phyloP scores from a whole-genome alignment of 1,284 basidiomycete genomes.

The Mycena sp. region DNA sequence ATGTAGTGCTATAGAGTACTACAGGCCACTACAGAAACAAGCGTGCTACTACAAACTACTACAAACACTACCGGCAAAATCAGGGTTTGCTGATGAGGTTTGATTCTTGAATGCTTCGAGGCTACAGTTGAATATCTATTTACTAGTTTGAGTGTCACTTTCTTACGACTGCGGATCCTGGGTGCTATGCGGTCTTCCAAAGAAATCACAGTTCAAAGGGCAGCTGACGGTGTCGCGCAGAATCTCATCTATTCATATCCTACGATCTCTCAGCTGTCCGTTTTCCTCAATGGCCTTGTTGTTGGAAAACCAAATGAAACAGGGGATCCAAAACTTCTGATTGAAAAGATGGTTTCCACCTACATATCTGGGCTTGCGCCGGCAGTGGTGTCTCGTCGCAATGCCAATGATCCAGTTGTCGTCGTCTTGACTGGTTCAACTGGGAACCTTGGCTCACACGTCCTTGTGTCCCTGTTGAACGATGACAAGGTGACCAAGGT shows the following conservation, averaged over 20 bases:
- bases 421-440: slow-evolving; percentile 44
- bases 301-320: slow-evolving; percentile 31
- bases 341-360: slow-evolving; percentile 46
- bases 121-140: too few relatives aligned
- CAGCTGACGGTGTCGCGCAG: slow-evolving; percentile 27
- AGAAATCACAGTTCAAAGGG: not conserved
- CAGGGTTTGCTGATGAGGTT: too few relatives aligned
- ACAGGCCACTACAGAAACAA: too few relatives aligned
- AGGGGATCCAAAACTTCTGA: too few relatives aligned
- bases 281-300: slow-evolving; percentile 36
- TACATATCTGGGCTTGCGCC: slow-evolving; percentile 38
- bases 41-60: too few relatives aligned
- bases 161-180: slow-evolving; percentile 46
- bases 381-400: not conserved
- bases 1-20: too few relatives aligned
- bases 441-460: slow-evolving; percentile 41
- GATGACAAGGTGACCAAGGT: slow-evolving; percentile 31
- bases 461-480: slow-evolving; percentile 36
- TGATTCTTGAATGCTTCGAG: too few relatives aligned
- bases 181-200: slow-evolving; percentile 36
- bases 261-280: slow-evolving; percentile 40
- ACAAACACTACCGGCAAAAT: too few relatives aligned
- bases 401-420: not conserved
- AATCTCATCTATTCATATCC: slow-evolving; percentile 48
- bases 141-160: slow-evolving; percentile 47